phyloP scores from a whole-genome alignment of 2,329 filamentous ascomycete genomes.

The Sclerotinia spermophila region DNA sequence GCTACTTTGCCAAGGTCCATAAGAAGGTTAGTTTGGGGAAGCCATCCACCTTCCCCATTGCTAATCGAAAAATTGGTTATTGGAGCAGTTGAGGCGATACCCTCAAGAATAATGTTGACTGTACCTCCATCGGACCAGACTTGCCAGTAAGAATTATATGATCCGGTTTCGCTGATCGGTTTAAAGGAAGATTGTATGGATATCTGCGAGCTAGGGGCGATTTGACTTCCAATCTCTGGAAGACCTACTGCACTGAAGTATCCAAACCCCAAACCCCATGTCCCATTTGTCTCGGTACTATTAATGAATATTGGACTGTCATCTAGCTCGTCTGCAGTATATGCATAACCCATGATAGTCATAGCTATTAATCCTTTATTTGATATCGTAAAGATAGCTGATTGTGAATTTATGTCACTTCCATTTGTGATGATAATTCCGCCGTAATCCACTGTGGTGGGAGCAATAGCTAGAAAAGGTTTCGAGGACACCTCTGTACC shows the following conservation, averaged over 20 bases:
- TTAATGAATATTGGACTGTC: constrained; percentile 27
- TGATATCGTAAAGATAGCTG: constrained; percentile 35
- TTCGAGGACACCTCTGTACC: constrained; percentile 38
- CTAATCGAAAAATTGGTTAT: constrained; percentile 35
- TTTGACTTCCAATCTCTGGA: constrained; percentile 32
- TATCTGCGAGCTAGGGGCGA: constrained; percentile 30
- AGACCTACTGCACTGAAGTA: constrained; percentile 27
- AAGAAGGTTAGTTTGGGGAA: constrained; percentile 24
- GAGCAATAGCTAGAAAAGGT: constrained; percentile 36
- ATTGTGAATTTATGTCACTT: constrained; percentile 24
- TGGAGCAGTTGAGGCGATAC: constrained; percentile 33
- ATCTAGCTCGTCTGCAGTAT: constrained; percentile 31
- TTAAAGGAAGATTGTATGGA: constrained; percentile 35
- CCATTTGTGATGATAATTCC: constrained; percentile 5
- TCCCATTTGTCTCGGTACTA: constrained; percentile 28
- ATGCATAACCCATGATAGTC: constrained; percentile 37
- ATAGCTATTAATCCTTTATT: constrained; percentile 38
- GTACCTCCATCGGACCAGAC: constrained; percentile 36
- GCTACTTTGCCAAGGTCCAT: constrained; percentile 34
- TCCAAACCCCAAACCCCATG: constrained; percentile 28
- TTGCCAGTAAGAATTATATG: constrained; percentile 35
- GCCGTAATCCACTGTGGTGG: constrained; percentile 30
- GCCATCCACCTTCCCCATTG: constrained; percentile 37
- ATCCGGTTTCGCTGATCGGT: constrained; percentile 30
- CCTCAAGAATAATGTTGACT: constrained; percentile 32